A percentile compares a stretch with the other conserved stretches of the same genome.
These are phyloP conservation scores for Talaromyces verruculosus DNA, from an alignment of 2,329 filamentous ascomycete genomes.

Conservation along the genomic window DNA sequence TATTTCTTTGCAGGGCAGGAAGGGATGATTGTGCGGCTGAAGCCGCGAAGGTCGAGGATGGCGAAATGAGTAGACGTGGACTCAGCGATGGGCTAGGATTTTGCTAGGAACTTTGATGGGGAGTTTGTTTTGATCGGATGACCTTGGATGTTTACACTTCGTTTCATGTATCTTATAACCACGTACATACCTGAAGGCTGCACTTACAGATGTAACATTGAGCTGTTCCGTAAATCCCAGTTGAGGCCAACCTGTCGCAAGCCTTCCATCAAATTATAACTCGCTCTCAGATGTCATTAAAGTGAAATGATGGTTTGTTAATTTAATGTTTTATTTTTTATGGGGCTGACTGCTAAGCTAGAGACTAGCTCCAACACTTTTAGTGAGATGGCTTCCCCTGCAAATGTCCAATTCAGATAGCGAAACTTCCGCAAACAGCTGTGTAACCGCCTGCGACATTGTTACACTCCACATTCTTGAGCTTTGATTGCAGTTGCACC, in stretches of 20 bases:
- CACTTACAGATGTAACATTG: not conserved
- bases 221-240: not conserved
- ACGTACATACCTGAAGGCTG: not conserved
- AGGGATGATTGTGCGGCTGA: not conserved
- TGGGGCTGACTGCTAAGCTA: not conserved
- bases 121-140: not conserved
- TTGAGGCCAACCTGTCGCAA: not conserved
- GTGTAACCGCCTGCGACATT: not conserved
- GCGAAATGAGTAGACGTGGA: not conserved
- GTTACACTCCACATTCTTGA: not conserved
- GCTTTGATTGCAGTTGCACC: not conserved
- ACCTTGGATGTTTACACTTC: not conserved
- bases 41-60: not conserved
- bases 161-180: not conserved
- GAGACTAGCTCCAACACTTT: not conserved
- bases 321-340: not conserved
- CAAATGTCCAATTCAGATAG: not conserved
- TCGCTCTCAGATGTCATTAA: not conserved
- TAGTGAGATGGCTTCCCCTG: not conserved
- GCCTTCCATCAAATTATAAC: not conserved
- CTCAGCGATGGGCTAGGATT: not conserved
- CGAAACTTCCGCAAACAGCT: slow-evolving; percentile 10
- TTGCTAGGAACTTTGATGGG: not conserved
- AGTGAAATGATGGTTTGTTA: not conserved
- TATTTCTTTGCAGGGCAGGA: not conserved